Conservation (phyloP, 148 eudicot species). For the Camellia japonica region DNA sequence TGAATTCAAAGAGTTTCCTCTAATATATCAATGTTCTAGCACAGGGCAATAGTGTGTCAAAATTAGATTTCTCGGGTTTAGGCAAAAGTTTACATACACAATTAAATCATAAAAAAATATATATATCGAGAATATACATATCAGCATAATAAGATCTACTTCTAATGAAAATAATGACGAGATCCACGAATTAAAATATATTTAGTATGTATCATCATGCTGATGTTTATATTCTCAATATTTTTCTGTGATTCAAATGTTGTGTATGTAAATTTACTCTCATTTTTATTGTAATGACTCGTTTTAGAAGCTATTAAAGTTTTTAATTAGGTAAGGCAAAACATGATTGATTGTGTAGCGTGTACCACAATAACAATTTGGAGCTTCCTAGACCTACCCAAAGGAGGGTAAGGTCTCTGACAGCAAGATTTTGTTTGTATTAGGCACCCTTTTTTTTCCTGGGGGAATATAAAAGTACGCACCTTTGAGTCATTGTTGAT, state of each 20-base stretch:
- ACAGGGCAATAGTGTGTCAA: not conserved
- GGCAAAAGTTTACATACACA: too few species aligned
- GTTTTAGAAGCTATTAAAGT: not conserved
- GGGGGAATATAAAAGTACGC: not conserved
- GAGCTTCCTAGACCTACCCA: not conserved
- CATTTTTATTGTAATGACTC: not conserved
- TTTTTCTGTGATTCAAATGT: too few species aligned
- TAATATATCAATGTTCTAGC: conserved; percentile 13
- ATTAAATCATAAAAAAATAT: too few species aligned
- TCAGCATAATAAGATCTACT: too few species aligned
- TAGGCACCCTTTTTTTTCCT: not conserved
- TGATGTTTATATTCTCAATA: too few species aligned
- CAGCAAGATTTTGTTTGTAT: not conserved
- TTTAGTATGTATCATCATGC: too few species aligned
- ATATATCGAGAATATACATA: too few species aligned
- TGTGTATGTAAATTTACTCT: too few species aligned
- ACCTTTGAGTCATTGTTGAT: too few species aligned
- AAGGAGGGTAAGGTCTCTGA: not conserved
- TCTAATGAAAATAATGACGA: too few species aligned
- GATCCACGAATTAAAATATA: too few species aligned
- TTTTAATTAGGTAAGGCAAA: conserved; percentile 1
- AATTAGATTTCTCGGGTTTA: not conserved
- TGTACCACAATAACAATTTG: not conserved
- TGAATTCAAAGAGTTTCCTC: conserved; percentile 6
- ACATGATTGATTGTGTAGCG: not conserved